Percentiles rank a stretch among this genome's conserved stretches.
These are phyloP conservation scores for Danielia oregonensis DNA, from an alignment of 805 yeast genomes.

Conservation along the genomic window DNA sequence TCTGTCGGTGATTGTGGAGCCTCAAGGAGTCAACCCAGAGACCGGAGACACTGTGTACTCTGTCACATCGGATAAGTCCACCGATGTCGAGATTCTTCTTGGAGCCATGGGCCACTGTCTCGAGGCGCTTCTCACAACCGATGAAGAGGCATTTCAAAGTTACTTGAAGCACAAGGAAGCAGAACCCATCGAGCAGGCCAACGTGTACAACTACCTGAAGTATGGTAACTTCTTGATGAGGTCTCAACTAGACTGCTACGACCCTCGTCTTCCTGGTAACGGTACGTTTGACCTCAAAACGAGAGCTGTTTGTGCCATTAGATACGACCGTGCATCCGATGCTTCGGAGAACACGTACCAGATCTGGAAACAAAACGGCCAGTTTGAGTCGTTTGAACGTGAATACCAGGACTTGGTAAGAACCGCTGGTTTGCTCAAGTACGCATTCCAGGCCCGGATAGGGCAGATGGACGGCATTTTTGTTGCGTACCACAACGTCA, in stretches of 20 bases:
- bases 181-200: constrained; percentile 14
- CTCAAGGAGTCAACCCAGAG: constrained; percentile 30
- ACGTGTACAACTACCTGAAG: constrained; percentile 66
- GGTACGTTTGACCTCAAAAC: constrained; percentile 93
- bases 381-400: constrained; percentile 74
- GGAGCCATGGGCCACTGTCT: constrained; percentile 74
- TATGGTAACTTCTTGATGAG: constrained; percentile 72
- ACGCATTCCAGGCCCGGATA: constrained; percentile 85
- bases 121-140: constrained; percentile 70
- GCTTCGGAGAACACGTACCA: constrained; percentile 60
- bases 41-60: constrained; percentile 45
- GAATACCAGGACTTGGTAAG: constrained; percentile 74
- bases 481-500: constrained; percentile 83
- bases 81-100: constrained; percentile 63
- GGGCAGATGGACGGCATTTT: constrained; percentile 98
- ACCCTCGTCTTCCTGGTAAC: constrained; percentile 74
- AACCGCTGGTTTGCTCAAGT: constrained; percentile 72
- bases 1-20: constrained; percentile 53
- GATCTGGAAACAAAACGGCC: constrained; percentile 58
- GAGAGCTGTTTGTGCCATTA: constrained; percentile 81
- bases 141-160: constrained; percentile 47
- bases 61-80: constrained; percentile 65
- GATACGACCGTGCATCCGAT: constrained; percentile 70
- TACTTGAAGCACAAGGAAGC: constrained; percentile 19
- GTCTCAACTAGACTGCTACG: constrained; percentile 86